Conservation (phyloP, 2,329 filamentous ascomycete species). For the Apiospora rasikravindrae region DNA sequence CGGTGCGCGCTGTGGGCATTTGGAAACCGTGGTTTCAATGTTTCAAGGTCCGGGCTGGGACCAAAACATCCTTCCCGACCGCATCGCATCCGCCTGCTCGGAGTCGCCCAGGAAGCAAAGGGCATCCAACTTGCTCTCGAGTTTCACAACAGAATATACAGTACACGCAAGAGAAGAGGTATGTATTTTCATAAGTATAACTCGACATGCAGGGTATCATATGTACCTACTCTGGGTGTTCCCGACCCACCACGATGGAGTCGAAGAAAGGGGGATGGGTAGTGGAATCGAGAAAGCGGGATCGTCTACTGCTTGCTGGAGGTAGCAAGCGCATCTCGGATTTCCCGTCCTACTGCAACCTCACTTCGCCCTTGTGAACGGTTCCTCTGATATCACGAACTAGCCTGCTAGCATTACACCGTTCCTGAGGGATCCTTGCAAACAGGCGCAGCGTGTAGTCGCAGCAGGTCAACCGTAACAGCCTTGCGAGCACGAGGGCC, state of each 20-base stretch:
- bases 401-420: constrained; percentile 1
- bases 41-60: constrained; percentile 12
- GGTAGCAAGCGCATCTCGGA: constrained; percentile 6
- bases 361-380: neutral
- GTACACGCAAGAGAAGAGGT: neutral
- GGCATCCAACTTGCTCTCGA: neutral
- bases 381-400: constrained; percentile 8
- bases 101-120: neutral
- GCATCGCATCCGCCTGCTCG: constrained; percentile 1
- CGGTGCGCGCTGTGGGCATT: constrained; percentile 11
- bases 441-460: neutral
- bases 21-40: constrained; percentile 12
- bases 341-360: constrained; percentile 3
- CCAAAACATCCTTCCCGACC: neutral
- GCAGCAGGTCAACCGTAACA: neutral
- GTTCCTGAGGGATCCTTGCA: neutral
- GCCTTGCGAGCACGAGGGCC: constrained; percentile 10
- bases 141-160: neutral
- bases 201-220: neutral
- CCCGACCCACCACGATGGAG: neutral
- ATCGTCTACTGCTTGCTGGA: neutral
- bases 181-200: neutral
- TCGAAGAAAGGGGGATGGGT: constrained; percentile 4
- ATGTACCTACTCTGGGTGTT: neutral
- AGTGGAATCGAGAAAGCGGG: neutral